Evolutionary conservation across 2,329 filamentous ascomycete genomes (phyloP).

Genomic region (Pseudogymnoascus sp.): DNA sequence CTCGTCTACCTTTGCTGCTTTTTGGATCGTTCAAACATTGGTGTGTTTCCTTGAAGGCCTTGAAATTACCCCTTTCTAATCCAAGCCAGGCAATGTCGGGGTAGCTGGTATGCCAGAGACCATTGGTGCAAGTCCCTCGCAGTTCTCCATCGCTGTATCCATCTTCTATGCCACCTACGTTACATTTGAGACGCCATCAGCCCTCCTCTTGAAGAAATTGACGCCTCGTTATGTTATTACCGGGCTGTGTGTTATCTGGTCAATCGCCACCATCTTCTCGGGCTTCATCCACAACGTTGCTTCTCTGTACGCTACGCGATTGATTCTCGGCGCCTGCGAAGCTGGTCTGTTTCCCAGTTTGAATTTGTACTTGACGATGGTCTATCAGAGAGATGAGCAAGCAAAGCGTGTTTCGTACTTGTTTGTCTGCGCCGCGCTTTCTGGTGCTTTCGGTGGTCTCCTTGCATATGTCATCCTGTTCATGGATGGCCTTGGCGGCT

Average conservation of each 20-base stretch:
- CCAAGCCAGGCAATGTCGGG: conserved; percentile 17
- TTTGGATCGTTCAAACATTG: conserved; percentile 37
- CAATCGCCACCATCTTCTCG: conserved; percentile 27
- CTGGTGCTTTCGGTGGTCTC: conserved; percentile 12
- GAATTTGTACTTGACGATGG: conserved; percentile 43
- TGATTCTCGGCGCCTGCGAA: neutral
- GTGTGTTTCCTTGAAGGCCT: conserved; percentile 18
- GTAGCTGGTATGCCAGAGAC: conserved; percentile 17
- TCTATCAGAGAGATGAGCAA: conserved; percentile 48
- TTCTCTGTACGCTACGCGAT: conserved; percentile 37
- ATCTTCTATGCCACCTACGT: conserved; percentile 47
- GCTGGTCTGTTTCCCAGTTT: conserved; percentile 31
- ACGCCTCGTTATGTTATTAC: conserved; percentile 37
- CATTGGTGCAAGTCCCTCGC: conserved; percentile 15
- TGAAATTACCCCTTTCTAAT: neutral
- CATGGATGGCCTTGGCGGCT: conserved; percentile 11
- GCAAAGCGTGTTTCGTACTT: conserved; percentile 46
- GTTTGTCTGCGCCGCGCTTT: conserved; percentile 30
- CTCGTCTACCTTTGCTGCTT: conserved; percentile 48
- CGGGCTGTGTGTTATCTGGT: conserved; percentile 31
- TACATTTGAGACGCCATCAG: conserved; percentile 41
- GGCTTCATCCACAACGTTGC: conserved; percentile 37
- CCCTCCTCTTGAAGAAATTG: conserved; percentile 41
- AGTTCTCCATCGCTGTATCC: conserved; percentile 29
- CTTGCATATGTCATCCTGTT: conserved; percentile 11